Evolutionary conservation across 306 rosid genomes (phyloP), one percentile per base, ranked within the genome.

Genomic region (Hylodesmum podocarpum): DNA sequence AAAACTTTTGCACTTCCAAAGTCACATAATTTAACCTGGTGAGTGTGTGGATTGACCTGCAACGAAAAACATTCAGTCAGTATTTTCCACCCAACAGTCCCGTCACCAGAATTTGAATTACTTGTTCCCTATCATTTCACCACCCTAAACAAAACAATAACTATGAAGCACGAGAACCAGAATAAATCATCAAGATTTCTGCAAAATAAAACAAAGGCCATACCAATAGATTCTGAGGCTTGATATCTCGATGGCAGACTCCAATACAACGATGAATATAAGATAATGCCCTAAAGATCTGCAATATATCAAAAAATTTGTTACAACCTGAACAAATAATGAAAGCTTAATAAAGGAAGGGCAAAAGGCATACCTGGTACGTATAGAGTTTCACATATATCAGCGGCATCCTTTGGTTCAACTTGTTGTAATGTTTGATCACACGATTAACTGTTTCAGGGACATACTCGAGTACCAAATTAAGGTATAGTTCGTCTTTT

Each of bases 401-500:
- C 80, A 90, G 86, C 0, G 97, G 98, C 96, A 94, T 91, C 84
- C 97, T 89, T 76, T 94, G 98, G 82, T 84, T 91, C 88, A 94
- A 82, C 86, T 94, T 94, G 91, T 91, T 94, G 91, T 94, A 90
- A 89, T 94, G 98, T 77, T 94, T 94, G 75, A 94, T 94, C 80
- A 94, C 98, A 15, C 98, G 97, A 71, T 94, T 89, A 84, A 94
- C 94, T 16, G 98, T 94, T 86, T 94, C 98, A 13, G 98, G 98
- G 49, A 94, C 98, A 81, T 90, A 91, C 89, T 94, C 98, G 11
- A 94, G 98, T 29, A 91, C 98, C 85, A 94, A 80, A 83, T 94
- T 94, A 57, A 94, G 98, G 86, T 91, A 94, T 58, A 94, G 91
- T 81, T 94, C 98, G 72, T 94, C 98, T 88, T 94, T 91, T 69